Base-by-base conservation (phyloP, 495 filamentous ascomycete species). In the Annulohypoxylon maeteangense region DNA sequence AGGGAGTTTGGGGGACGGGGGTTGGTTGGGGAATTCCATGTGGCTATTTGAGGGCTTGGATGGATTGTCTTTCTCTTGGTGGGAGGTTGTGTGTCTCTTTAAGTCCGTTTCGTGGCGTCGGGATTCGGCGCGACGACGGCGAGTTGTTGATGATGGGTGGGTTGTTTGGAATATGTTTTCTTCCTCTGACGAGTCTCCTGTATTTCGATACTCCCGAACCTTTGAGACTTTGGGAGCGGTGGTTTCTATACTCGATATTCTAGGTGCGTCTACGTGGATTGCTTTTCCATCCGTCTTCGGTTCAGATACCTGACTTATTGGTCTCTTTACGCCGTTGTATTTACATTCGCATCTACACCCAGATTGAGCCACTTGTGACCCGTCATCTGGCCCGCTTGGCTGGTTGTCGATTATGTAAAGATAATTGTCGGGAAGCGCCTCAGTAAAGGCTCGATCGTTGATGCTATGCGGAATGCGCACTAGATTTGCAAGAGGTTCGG, bases 391-490 rank as follows among this genome's bases (percentile, higher is more conserved):
- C 5, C 12, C 4, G 18, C 4, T 18, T 10, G 40, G 48, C 5
- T 12, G 29, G 0, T 38, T 14, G 7, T 61, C 23, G 14, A 56
- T 56, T 18, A 62, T 57, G 48, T 53, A 36, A 7, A 68, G 56
- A 3, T 36, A 36, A 2, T 50, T n/a, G 7, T 36, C 45, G 0
- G 22, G 29, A 18, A 58, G 14, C 2, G 7, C 3, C 29, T 45
- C 36, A 4, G 42, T 27, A 58, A 67, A 23, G 0, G 50, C 63
- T 18, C 7, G 51, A 0, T 38, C 12, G 4, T 53, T 45, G 44
- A 51, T 54, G 7, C 34, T 10, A 10, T 48, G 45, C 6, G 60
- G 54, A 12, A 68, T 55, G 16, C 12, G 29, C 7, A 53, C 42
- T 31, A 62, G n/a, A 40, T 72, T 11, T 20, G 50, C 54, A 1